Percentiles rank a stretch among this genome's conserved stretches.
Conservation (phyloP, 805 yeast genomes). For the Candida railenensis region DNA sequence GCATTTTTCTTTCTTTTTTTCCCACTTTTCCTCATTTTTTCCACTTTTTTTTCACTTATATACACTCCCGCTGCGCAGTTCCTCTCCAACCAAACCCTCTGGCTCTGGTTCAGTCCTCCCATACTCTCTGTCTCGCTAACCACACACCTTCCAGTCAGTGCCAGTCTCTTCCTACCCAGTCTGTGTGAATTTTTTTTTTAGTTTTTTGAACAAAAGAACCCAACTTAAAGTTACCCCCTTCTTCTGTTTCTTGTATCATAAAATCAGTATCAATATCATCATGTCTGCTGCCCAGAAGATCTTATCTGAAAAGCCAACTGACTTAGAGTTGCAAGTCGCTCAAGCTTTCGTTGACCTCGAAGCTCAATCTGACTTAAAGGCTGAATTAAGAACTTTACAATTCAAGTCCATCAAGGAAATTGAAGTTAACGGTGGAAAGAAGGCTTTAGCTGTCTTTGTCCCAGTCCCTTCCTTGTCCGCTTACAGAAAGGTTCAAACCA, state of each 20-base stretch:
- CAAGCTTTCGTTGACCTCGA: constrained; percentile 98
- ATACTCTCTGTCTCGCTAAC: neutral
- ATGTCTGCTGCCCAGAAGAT: constrained; percentile 98
- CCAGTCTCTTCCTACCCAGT: constrained; percentile 4
- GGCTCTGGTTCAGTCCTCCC: neutral
- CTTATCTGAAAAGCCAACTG: constrained; percentile 93
- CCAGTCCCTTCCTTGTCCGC: constrained; percentile 92
- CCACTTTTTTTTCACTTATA: neutral
- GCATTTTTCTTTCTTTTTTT: neutral
- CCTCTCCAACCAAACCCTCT: neutral
- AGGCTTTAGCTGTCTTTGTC: constrained; percentile 96
- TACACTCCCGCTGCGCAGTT: neutral
- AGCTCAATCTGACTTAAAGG: constrained; percentile 93
- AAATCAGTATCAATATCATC: constrained; percentile 18
- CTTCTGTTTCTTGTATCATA: neutral
- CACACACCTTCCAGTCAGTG: constrained; percentile 1
- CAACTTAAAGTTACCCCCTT: neutral
- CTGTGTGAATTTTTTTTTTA: constrained; percentile 12
- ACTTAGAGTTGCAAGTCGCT: constrained; percentile 98
- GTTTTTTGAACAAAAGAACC: constrained; percentile 1
- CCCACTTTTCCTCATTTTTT: neutral
- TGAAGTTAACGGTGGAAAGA: constrained; percentile 97
- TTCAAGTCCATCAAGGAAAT: constrained; percentile 98
- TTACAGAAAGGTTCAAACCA: constrained; percentile 96
- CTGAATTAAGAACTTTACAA: constrained; percentile 97